Conservation (phyloP, 2,329 filamentous ascomycete genomes). For the Podosphaera fusca region DNA sequence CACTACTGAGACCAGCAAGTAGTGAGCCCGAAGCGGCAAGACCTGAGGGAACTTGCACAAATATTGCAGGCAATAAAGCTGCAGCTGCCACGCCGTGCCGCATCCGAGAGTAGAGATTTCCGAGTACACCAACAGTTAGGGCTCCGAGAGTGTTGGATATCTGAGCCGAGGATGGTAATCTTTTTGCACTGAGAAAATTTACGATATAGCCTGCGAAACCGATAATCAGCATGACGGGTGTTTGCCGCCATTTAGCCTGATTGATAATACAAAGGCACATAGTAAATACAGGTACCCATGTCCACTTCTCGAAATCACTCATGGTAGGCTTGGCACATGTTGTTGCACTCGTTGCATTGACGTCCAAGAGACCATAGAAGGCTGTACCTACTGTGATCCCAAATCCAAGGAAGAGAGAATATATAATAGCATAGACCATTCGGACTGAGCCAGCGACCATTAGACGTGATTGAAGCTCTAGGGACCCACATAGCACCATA, state of each 20-base stretch:
- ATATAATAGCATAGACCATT: conserved; percentile 35
- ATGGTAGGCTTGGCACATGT: conserved; percentile 23
- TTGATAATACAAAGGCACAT: conserved; percentile 54
- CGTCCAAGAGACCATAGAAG: conserved; percentile 28
- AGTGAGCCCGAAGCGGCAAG: conserved; percentile 37
- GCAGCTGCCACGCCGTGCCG: conserved; percentile 49
- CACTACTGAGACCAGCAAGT: conserved; percentile 31
- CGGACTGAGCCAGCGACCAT: conserved; percentile 32
- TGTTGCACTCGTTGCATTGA: conserved; percentile 22
- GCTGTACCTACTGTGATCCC: conserved; percentile 33
- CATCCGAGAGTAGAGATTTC: conserved; percentile 50
- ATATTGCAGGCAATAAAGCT: conserved; percentile 70
- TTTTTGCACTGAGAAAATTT: conserved; percentile 46
- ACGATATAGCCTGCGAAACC: conserved; percentile 52
- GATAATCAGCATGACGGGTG: conserved; percentile 54
- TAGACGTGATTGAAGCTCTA: conserved; percentile 31
- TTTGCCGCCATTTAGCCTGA: conserved; percentile 61
- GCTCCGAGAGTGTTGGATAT: conserved; percentile 58
- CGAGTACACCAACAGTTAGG: conserved; percentile 50
- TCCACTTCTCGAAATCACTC: conserved; percentile 33
- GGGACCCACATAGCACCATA: conserved; percentile 31
- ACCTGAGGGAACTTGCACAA: conserved; percentile 41
- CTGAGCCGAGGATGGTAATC: conserved; percentile 46
- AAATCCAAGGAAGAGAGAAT: conserved; percentile 32
- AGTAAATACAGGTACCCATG: conserved; percentile 53